These are phyloP conservation scores for Ascochyta lentis DNA, from an alignment of 2,329 filamentous ascomycete species.

Conservation along the genomic window DNA sequence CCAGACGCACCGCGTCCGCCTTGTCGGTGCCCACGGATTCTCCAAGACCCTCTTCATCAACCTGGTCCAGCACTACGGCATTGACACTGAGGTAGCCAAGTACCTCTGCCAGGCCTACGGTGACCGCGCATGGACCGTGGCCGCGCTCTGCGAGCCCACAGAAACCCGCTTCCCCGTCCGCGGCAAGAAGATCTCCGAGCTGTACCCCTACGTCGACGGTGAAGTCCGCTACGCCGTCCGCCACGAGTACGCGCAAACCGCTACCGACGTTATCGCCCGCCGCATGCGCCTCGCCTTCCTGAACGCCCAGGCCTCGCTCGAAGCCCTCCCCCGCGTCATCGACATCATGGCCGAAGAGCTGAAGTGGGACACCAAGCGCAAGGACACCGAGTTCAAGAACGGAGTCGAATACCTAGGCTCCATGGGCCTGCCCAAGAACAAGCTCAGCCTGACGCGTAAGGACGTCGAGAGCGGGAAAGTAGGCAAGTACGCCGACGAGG, in stretches of 20 bases:
- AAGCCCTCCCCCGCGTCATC: slow-evolving; percentile 83
- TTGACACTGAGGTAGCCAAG: slow-evolving; percentile 91
- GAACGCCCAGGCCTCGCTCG: slow-evolving; percentile 88
- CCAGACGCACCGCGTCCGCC: slow-evolving; percentile 81
- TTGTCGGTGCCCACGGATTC: slow-evolving; percentile 85
- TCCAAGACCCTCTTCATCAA: slow-evolving; percentile 94
- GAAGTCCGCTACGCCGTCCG: slow-evolving; percentile 87
- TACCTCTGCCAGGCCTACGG: slow-evolving; percentile 89
- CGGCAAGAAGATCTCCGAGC: slow-evolving; percentile 76
- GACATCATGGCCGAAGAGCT: slow-evolving; percentile 89
- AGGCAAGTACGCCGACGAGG: slow-evolving; percentile 55
- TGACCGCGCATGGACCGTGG: slow-evolving; percentile 90
- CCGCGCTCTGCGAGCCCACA: slow-evolving; percentile 77
- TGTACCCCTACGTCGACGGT: slow-evolving; percentile 92
- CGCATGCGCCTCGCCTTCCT: slow-evolving; percentile 86
- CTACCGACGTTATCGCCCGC: slow-evolving; percentile 84
- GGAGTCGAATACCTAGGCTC: slow-evolving; percentile 64
- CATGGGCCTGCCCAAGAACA: slow-evolving; percentile 67
- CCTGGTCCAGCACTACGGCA: slow-evolving; percentile 88
- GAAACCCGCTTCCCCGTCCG: slow-evolving; percentile 81
- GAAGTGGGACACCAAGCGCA: slow-evolving; percentile 74
- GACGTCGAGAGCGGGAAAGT: slow-evolving; percentile 64
- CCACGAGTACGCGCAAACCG: slow-evolving; percentile 91
- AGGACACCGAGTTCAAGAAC: slow-evolving; percentile 82
- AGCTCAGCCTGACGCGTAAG: slow-evolving; percentile 61